Evolutionary conservation across 2,329 filamentous ascomycete species (phyloP).

Genomic region (Colletotrichum limetticola): DNA sequence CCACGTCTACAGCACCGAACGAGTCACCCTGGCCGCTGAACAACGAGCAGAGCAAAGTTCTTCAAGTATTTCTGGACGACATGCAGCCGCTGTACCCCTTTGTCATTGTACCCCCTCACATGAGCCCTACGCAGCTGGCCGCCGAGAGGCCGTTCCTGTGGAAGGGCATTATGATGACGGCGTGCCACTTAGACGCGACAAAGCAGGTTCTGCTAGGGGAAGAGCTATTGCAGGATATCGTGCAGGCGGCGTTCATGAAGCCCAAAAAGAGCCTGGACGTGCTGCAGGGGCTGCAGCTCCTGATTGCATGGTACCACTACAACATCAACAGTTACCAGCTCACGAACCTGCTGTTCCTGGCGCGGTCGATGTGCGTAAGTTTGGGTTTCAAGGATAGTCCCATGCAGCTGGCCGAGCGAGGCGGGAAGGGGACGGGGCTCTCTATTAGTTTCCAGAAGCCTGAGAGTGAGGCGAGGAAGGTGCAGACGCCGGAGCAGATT

Average conservation of each 20-base stretch:
- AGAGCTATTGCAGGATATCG: conserved; percentile 56
- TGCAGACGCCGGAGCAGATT: conserved; percentile 38
- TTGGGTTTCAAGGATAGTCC: conserved; percentile 49
- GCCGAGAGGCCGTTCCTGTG: conserved; percentile 56
- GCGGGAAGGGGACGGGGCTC: conserved; percentile 26
- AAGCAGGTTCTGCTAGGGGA: conserved; percentile 56
- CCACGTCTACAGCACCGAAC: not conserved
- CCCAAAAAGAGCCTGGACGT: conserved; percentile 58
- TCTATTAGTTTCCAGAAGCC: conserved; percentile 16
- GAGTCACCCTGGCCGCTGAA: conserved; percentile 53
- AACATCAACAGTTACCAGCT: conserved; percentile 61
- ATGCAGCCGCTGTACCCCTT: conserved; percentile 56
- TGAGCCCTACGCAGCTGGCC: conserved; percentile 50
- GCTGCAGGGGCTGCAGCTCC: conserved; percentile 57
- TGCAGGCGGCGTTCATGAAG: conserved; percentile 50
- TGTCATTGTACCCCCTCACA: conserved; percentile 50
- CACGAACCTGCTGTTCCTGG: conserved; percentile 60
- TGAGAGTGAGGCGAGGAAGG: not conserved
- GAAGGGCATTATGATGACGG: conserved; percentile 60
- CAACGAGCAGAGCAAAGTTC: conserved; percentile 51
- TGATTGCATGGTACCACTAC: conserved; percentile 61
- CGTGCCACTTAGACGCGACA: conserved; percentile 53
- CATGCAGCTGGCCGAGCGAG: conserved; percentile 20
- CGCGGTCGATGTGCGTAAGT: conserved; percentile 56
- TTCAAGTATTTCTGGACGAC: conserved; percentile 48